Evolutionary conservation across 2,329 filamentous ascomycete species (phyloP).

Genomic region (Botrytis fragariae): DNA sequence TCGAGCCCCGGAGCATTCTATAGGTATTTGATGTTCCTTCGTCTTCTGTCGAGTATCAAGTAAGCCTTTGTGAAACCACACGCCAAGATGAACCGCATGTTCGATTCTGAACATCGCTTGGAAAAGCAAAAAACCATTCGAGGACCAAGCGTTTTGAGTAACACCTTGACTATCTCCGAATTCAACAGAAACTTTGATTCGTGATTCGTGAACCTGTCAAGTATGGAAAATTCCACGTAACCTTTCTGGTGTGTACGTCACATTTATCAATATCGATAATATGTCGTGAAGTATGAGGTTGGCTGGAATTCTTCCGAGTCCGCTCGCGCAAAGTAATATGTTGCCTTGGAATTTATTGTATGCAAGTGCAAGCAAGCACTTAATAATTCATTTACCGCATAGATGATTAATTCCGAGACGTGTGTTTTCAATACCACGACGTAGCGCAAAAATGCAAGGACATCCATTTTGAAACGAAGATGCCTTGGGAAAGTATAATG

Average conservation of each 20-base stretch:
- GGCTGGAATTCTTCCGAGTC: constrained; percentile 5
- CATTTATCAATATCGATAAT: constrained; percentile 13
- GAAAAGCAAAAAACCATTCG: neutral
- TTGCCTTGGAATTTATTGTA: neutral
- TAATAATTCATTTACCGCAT: neutral
- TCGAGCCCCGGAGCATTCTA: neutral
- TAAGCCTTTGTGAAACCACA: constrained; percentile 7
- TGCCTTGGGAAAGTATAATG: neutral
- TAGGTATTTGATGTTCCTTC: neutral
- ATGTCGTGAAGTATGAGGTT: constrained; percentile 16
- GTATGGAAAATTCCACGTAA: neutral
- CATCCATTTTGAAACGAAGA: constrained; percentile 9
- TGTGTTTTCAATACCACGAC: constrained; percentile 1
- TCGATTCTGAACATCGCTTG: neutral
- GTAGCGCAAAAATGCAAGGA: constrained; percentile 3
- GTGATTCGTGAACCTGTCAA: neutral
- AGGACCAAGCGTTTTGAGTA: constrained; percentile 14
- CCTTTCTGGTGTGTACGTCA: neutral
- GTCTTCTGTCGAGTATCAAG: neutral
- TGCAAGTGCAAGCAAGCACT: neutral
- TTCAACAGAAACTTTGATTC: neutral
- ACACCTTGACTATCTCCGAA: neutral
- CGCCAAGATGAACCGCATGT: neutral
- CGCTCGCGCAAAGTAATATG: neutral
- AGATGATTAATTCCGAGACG: constrained; percentile 2